These are phyloP conservation scores for Nicotiana attenuata DNA, from an alignment of 257 asterid genomes.

Conservation along the genomic window DNA sequence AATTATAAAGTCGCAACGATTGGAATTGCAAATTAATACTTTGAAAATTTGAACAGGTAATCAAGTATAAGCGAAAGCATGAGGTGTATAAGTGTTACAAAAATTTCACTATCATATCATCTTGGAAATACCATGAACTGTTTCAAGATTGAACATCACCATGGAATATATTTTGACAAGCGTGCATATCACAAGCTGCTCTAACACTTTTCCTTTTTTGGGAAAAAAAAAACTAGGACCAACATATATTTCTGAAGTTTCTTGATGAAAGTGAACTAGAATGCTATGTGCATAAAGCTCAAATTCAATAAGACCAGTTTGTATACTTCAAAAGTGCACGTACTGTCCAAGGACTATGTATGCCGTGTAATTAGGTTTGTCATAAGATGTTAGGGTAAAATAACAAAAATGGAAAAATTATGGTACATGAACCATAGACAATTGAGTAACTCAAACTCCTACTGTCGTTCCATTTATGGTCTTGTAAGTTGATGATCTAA, in stretches of 20 bases:
- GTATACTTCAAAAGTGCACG: too few species aligned
- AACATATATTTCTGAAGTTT: background rate
- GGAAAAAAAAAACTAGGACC: background rate
- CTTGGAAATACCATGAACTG: background rate
- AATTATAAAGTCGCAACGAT: too few species aligned
- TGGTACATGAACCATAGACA: too few species aligned
- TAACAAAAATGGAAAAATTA: too few species aligned
- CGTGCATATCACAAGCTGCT: background rate
- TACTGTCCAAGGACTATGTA: too few species aligned
- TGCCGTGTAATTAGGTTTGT: too few species aligned
- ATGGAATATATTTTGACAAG: background rate
- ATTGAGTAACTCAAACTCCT: background rate
- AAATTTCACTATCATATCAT: background rate
- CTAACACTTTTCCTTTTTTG: background rate
- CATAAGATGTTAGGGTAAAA: too few species aligned
- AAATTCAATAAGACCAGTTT: too few species aligned
- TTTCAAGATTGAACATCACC: background rate
- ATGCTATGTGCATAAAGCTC: background rate
- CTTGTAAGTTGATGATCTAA: too few species aligned
- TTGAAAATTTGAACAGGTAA: background rate
- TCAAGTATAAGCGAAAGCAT: background rate
- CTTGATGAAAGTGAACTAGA: background rate
- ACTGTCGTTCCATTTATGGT: background rate
- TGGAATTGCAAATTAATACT: too few species aligned
- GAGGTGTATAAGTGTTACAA: background rate